These are phyloP conservation scores for Petunia axillaris DNA, from an alignment of 257 asterid species.

Conservation along the genomic window DNA sequence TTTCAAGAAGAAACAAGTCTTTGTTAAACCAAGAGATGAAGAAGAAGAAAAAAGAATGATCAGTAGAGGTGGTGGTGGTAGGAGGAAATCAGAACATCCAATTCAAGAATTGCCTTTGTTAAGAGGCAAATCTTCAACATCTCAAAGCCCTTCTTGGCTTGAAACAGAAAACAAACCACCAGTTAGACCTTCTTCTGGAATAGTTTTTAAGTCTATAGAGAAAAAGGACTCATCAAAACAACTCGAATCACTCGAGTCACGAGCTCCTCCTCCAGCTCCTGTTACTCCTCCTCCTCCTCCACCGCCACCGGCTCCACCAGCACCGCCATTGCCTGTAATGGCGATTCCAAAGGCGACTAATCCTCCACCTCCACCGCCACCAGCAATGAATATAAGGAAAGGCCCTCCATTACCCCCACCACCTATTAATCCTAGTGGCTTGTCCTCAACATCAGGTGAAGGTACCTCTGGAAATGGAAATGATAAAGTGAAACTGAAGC, in stretches of 20 bases:
- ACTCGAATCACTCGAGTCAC: conserved; percentile 1
- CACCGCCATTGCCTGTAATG: conserved; percentile 15
- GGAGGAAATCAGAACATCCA: conserved; percentile 40
- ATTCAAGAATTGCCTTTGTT: conserved; percentile 67
- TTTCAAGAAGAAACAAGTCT: conserved; percentile 50
- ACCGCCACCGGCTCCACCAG: conserved; percentile 30
- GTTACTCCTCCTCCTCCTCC: conserved; percentile 3
- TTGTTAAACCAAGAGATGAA: conserved; percentile 40
- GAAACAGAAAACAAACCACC: conserved; percentile 35
- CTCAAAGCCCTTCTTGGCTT: conserved; percentile 66
- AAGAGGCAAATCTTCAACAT: conserved; percentile 72
- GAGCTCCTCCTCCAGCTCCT: conserved; percentile 30
- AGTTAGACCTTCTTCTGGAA: conserved; percentile 1
- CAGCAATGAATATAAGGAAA: conserved; percentile 16
- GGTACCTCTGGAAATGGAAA: conserved; percentile 42
- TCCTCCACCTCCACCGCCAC: conserved; percentile 59
- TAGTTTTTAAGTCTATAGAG: conserved; percentile 38
- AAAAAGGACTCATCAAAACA: conserved; percentile 39
- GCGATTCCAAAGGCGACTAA: conserved; percentile 30
- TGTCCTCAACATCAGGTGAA: conserved; percentile 33
- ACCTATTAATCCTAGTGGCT: conserved; percentile 34
- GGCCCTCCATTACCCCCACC: conserved; percentile 52
- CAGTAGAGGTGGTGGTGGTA: conserved; percentile 34
- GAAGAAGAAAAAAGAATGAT: conserved; percentile 57
- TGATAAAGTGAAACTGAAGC: conserved; percentile 71